Conservation (phyloP, 2,329 filamentous ascomycete genomes). For the Pseudogymnoascus verrucosus region DNA sequence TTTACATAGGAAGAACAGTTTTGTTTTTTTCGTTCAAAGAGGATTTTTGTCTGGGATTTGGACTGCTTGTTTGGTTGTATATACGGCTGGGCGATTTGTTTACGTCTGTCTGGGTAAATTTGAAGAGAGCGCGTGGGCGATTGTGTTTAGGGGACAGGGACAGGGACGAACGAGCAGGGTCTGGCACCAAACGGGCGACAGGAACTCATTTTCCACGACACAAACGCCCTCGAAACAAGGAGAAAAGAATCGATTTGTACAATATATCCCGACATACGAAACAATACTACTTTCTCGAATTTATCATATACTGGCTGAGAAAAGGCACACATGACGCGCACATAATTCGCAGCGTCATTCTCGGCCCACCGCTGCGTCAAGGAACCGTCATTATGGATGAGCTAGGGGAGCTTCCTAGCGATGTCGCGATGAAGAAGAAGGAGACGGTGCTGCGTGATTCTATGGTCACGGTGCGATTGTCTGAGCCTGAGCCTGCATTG, state of each 20-base stretch:
- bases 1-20: neutral
- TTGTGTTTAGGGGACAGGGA: neutral
- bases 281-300: neutral
- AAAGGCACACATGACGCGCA: neutral
- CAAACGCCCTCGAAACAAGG: neutral
- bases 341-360: neutral
- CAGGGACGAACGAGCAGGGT: neutral
- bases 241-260: neutral
- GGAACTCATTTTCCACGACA: neutral
- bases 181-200: neutral
- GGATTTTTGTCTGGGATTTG: neutral
- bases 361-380: neutral
- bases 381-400: neutral
- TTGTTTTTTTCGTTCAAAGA: neutral
- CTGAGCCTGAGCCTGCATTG: slow-evolving; percentile 36
- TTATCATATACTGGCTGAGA: neutral
- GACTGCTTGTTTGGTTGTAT: neutral
- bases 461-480: slow-evolving; percentile 70
- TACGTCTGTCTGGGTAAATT: neutral
- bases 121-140: neutral
- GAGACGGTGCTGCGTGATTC: slow-evolving; percentile 46
- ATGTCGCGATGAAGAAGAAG: neutral
- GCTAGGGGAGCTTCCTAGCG: neutral
- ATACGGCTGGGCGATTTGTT: neutral
- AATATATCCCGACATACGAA: neutral